Evolutionary conservation across 2,329 filamentous ascomycete genomes (phyloP), one percentile per base, ranked within the genome.

Genomic region (Botryotinia narcissicola): DNA sequence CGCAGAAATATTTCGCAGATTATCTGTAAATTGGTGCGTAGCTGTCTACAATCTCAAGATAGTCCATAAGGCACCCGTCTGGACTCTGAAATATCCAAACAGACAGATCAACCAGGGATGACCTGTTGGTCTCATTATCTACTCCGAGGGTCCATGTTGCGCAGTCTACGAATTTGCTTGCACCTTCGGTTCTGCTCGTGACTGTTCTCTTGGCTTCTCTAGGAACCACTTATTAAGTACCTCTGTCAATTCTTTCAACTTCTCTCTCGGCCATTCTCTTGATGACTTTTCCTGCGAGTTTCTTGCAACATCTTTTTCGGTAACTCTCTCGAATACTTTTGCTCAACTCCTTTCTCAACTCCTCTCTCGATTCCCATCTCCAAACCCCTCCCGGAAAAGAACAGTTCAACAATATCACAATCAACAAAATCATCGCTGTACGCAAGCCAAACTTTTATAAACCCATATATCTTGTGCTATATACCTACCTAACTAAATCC

Each of bases 41-140:
- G 18, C 42, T 0, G 42, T 8, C 7, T 7, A 44, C 7, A 20
- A 20, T 8, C 16, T 44, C 18, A 1, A 20, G 4, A 25, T 12
- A 48, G 4, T 48, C 9, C 4, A 9, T 25, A 9, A 1, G 22
- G 9, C 2, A 2, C 1, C 22, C 9, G 9, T 4, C 4, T 2
- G 12, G 22, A 48, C 10, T 12, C 12, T 25, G 22, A 25, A 25
- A 5, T 12, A 12, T 20, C 9, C 25, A 4, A 4, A 4, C 46
- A 25, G 46, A 25, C 4, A 10, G 25, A n/a, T 12, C 2, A 5
- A 3, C 8, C 20, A 8, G 5, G 1, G 20, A 48, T 22, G 3
- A 51, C 2, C 10, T 51, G 25, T 51, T 51, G 22, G 12, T n/a
- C n/a, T 6, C 4, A 25, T 25, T n/a, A 1, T 51, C 10, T 1